These are phyloP conservation scores for Annona cherimola DNA, from an alignment of 164 flowering plant species.

Conservation along the genomic window DNA sequence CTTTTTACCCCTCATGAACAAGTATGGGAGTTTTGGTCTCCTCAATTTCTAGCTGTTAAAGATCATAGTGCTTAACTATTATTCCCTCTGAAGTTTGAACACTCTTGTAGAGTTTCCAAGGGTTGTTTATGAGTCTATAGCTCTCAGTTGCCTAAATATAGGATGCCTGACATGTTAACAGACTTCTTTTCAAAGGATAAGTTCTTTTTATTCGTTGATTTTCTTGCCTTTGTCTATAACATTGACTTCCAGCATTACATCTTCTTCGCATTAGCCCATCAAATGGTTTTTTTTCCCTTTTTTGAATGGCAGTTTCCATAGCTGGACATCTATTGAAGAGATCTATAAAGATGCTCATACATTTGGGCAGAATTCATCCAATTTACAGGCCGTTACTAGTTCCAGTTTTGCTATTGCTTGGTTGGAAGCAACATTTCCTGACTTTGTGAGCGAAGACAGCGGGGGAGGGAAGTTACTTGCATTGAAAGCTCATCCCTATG, in stretches of 20 bases:
- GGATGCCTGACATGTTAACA: too few species aligned
- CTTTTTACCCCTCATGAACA: too few species aligned
- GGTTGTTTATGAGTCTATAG: too few species aligned
- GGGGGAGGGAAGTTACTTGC: conserved; percentile 32
- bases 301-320: conserved; percentile 51
- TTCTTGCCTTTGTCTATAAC: background rate
- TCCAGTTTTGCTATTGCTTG: conserved; percentile 81
- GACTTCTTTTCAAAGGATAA: background rate
- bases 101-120: too few species aligned
- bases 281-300: background rate
- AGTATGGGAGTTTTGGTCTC: too few species aligned
- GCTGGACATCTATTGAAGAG: conserved; percentile 66
- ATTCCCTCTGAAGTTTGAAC: too few species aligned
- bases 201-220: background rate
- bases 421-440: conserved; percentile 93
- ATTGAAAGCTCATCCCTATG: conserved; percentile 62
- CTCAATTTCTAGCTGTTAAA: too few species aligned
- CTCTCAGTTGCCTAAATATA: too few species aligned
- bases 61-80: too few species aligned
- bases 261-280: background rate
- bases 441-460: conserved; percentile 33
- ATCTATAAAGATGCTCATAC: conserved; percentile 71
- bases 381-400: conserved; percentile 55
- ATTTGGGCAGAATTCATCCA: conserved; percentile 63
- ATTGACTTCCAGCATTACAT: background rate